Evolutionary conservation across 306 rosid species (phyloP), one percentile per base, ranked within the genome.

Genomic region (Acacia crassicarpa): DNA sequence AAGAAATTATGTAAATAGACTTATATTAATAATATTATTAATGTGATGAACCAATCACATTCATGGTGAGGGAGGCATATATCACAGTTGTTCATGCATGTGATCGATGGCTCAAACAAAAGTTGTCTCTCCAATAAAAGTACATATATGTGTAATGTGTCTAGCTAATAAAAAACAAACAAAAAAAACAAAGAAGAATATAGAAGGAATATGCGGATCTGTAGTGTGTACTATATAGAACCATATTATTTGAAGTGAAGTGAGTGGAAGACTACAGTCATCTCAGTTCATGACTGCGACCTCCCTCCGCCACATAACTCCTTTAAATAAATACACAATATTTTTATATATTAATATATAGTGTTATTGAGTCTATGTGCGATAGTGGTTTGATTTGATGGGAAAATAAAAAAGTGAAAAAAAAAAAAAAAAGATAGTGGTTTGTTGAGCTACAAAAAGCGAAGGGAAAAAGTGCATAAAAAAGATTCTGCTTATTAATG

Each of bases 281-380:
- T 38, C 80, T 48, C 54, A 48, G 79, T 80, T 40, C 19, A 76
- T 67, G 27, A 54, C 67, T 72, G 87, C 91, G 81, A 87, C 63
- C 82, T 72, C 98, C 72, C 74, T 79, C 89, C 93, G 93, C 96
- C 94, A 90, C 94, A 87, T 92, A 89, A 80, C 6, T 53, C 59
- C 9, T 53, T 53, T 49, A 1, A 49, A 49, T 49, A 49, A 49
- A 49, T 49, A 49, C 20, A 12, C 12, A 49, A 49, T 45, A 45
- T 1, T 3, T 32, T 0, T 45, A 45, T 45, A 48, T 48, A 12
- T 33, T 0, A 4, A 3, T 33, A 15, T 3, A 2, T 15, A 15
- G 5, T 49, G 4, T 45, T 11, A 1, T 5, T 48, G 7, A 49
- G n/a, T 4, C 56, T 15, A 6, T 53, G 59, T 6, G 59, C 23